Evolutionary conservation across 805 yeast genomes (phyloP).

Genomic region (Starmerella roubikii): DNA sequence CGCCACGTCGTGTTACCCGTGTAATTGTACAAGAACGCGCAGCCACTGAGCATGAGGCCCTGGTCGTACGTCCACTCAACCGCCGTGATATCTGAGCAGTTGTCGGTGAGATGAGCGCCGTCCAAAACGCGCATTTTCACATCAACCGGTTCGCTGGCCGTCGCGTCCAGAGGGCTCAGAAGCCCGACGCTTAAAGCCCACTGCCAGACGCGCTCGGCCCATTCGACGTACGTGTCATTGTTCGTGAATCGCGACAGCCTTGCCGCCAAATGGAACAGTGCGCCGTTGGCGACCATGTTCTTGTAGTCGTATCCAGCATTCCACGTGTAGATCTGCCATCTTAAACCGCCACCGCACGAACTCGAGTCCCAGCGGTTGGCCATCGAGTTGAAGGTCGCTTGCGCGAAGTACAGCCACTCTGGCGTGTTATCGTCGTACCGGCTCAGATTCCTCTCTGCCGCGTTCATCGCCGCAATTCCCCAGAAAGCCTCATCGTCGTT

Average conservation of each 20-base stretch:
- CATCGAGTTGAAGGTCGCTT: conserved; percentile 87
- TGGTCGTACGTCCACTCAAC: conserved; percentile 80
- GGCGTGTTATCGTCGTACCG: conserved; percentile 37
- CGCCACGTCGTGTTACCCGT: conserved; percentile 59
- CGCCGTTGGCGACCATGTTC: conserved; percentile 83
- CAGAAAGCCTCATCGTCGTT: conserved; percentile 97
- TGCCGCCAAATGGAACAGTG: conserved; percentile 75
- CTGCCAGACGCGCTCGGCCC: conserved; percentile 63
- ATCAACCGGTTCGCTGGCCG: conserved; percentile 28
- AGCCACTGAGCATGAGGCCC: conserved; percentile 64
- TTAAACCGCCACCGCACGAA: conserved; percentile 72
- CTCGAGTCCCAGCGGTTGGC: conserved; percentile 68
- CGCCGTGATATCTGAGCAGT: conserved; percentile 47
- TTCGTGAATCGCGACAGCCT: conserved; percentile 72
- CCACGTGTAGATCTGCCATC: conserved; percentile 96
- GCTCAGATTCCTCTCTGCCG: conserved; percentile 77
- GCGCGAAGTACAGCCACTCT: conserved; percentile 66
- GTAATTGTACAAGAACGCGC: conserved; percentile 65
- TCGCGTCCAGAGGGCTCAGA: conserved; percentile 28
- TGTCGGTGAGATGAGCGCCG: conserved; percentile 31
- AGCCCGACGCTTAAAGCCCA: conserved; percentile 55
- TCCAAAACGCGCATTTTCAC: conserved; percentile 21
- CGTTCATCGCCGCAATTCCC: conserved; percentile 87
- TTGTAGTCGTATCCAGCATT: conserved; percentile 89
- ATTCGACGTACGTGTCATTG: conserved; percentile 57